phyloP scores from a whole-genome alignment of 176 grass and related monocot genomes.

The Bolboschoenus planiculmis region DNA sequence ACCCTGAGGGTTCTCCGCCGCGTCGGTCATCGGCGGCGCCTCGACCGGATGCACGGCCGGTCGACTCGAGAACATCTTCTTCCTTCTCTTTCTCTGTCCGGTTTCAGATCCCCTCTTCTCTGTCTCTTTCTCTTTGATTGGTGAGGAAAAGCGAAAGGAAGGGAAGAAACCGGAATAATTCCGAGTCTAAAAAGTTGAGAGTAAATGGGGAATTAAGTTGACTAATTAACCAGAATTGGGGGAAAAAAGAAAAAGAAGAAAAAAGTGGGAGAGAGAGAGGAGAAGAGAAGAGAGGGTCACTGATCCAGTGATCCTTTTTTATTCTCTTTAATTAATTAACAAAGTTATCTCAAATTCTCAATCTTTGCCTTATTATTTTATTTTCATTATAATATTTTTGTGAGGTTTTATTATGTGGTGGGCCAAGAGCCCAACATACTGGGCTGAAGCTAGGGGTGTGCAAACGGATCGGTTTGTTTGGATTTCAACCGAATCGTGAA shows the following conservation, averaged over 20 bases:
- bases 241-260: background rate
- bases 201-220: background rate
- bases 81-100: background rate
- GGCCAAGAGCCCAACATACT: background rate
- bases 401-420: background rate
- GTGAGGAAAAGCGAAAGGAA: background rate
- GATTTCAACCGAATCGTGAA: no score
- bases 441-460: background rate
- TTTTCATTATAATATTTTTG: background rate
- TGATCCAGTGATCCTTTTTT: background rate
- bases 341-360: background rate
- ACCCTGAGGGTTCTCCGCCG: slow-evolving; percentile 41
- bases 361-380: no score
- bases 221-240: slow-evolving; percentile 13
- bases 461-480: no score
- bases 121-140: background rate
- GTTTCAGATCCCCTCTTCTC: slow-evolving; percentile 18
- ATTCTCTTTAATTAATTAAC: background rate
- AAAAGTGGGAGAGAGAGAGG: background rate
- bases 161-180: background rate
- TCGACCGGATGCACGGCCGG: slow-evolving; percentile 92
- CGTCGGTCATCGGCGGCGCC: slow-evolving; percentile 61
- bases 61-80: slow-evolving; percentile 63
- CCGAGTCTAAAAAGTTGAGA: background rate
- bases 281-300: background rate